phyloP scores from a whole-genome alignment of 225 moss, liverwort and hornwort species.

The Sphagnum contortum region DNA sequence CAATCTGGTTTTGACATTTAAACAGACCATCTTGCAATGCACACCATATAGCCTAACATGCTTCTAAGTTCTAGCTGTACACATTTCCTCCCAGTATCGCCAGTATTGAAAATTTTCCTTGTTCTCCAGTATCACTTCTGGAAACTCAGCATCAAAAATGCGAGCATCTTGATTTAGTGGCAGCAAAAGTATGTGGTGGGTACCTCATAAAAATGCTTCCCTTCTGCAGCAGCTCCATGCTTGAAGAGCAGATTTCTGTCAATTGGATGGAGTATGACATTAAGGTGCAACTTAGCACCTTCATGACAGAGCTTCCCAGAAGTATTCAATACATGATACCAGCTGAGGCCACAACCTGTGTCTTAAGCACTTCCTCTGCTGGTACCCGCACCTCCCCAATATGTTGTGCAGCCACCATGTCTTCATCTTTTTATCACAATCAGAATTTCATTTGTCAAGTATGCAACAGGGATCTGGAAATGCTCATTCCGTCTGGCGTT shows the following conservation, averaged over 20 bases:
- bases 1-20: conserved; percentile 43
- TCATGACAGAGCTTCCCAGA: conserved; percentile 47
- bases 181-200: conserved; percentile 71
- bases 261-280: conserved; percentile 39
- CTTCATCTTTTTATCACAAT: conserved; percentile 78
- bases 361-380: conserved; percentile 23
- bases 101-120: conserved; percentile 50
- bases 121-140: conserved; percentile 48
- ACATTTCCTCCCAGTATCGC: conserved; percentile 85
- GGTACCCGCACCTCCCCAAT: conserved; percentile 59
- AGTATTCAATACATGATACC: conserved; percentile 39
- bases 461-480: conserved; percentile 68
- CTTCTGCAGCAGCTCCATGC: conserved; percentile 31
- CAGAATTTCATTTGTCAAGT: conserved; percentile 48
- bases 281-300: conserved; percentile 39
- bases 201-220: conserved; percentile 33
- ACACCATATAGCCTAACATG: conserved; percentile 59
- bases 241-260: conserved; percentile 42
- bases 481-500: conserved; percentile 67
- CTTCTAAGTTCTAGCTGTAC: conserved; percentile 60
- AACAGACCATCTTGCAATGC: conserved; percentile 87
- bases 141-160: conserved; percentile 61
- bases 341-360: conserved; percentile 41
- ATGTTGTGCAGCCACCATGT: conserved; percentile 69
- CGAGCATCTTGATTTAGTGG: conserved; percentile 82